Evolutionary conservation across 805 yeast species (phyloP), one percentile per base, ranked within the genome.

Genomic region (Pichia manshurica): DNA sequence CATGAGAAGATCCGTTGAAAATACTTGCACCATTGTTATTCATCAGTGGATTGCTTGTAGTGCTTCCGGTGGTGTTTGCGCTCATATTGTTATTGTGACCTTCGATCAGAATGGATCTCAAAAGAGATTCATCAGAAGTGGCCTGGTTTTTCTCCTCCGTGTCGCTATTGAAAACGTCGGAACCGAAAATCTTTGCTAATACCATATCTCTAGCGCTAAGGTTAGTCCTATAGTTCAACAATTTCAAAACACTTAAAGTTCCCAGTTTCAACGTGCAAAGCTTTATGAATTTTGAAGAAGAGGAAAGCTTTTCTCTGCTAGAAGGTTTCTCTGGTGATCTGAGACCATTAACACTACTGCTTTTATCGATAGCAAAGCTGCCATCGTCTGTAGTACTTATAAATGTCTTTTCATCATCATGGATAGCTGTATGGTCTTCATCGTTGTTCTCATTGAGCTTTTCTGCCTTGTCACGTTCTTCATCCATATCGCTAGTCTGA

Each of bases 191-290:
- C 13, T 78, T 75, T 40, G 75, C 75, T 64, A 90, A 70, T 17
- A 90, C 75, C 39, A 73, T 54, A 50, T 76, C 77, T 51, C 84
- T 79, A 16, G 87, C 80, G n/a, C 63, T 65, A 32, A 75, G 68
- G 56, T 85, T 91, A 22, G 75, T 72, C 53, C 95, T 73, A 55
- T 78, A 77, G 65, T 81, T 85, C 56, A 87, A 68, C 10, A 91
- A 74, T 67, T 90, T 91, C 55, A 89, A 70, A 8, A 93, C 73
- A 0, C 96, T 87, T 58, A 87, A 71, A 42, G 87, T 81, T 6
- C 96, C 97, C 52, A 90, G 69, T 65, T 89, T 91, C 12, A 66
- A 56, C 42, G 64, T 58, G 46, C 67, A 64, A 7, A 62, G 47
- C 39, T 56, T 54, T 29, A 53, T 50, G 29, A 64, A 54, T 19